Evolutionary conservation across 2,329 filamentous ascomycete species (phyloP), one percentile per base, ranked within the genome.

Genomic region (Diaporthe australafricana): DNA sequence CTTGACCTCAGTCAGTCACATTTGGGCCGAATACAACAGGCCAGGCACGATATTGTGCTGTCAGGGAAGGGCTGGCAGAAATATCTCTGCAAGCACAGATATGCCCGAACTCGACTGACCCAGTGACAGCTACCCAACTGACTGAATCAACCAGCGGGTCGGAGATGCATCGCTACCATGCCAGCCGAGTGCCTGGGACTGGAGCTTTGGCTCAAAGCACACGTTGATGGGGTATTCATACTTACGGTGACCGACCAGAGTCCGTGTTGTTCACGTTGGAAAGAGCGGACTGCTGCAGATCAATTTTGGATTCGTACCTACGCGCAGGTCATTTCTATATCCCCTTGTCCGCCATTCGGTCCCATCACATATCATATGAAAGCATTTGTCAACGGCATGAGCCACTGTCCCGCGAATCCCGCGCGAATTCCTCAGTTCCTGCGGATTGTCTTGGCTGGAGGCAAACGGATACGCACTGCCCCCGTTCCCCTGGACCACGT

Each of bases 321-420:
- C 42, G n/a, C 1, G 17, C 30, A 35, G n/a, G 47, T 20, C 17
- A 7, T 20, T 17, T 65, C n/a, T 9, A 48, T 14, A 38, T 65
- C 60, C 32, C 68, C 30, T 66, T 32, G 35, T 45, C 35, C 69
- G 11, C 35, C 55, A 48, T 38, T 50, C 35, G 45, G 11, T 45
- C 22, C 48, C 53, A 52, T 53, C 40, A 65, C 60, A 48, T 65
- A 38, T 65, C 60, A 65, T 42, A 38, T 27, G 60, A 25, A 5
- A 30, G 27, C 38, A 47, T 56, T 25, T 25, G 60, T 27, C 30
- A 45, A 65, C 22, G 32, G 40, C 20, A 20, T 30, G 40, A 11
- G 27, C 55, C 40, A 32, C 35, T n/a, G 8, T 20, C n/a, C 52
- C 55, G 25, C 32, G 68, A 7, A 53, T 30, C 12, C 27, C 52